Percentiles rank a stretch among this genome's conserved stretches.
phyloP scores from a whole-genome alignment of 2,329 filamentous ascomycete species.

The Epichloe gansuensis region DNA sequence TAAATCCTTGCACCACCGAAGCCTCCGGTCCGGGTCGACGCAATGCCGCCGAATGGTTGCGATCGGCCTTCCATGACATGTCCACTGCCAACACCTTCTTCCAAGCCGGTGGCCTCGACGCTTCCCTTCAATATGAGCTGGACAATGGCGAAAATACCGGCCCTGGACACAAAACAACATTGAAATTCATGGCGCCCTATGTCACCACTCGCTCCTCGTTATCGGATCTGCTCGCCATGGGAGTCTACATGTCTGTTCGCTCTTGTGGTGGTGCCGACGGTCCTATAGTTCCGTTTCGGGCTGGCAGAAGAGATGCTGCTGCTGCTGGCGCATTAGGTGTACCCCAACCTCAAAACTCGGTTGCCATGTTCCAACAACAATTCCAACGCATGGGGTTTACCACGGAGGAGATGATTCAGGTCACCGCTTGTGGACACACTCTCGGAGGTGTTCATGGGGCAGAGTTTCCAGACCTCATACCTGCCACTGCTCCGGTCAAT shows the following conservation, averaged over 20 bases:
- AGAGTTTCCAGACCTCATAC: slow-evolving; percentile 42
- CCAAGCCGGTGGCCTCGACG: slow-evolving; percentile 43
- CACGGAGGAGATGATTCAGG: slow-evolving; percentile 44
- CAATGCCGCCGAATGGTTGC: slow-evolving; percentile 50
- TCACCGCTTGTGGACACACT: slow-evolving; percentile 49
- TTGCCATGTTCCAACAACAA: slow-evolving; percentile 38
- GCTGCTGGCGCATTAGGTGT: slow-evolving; percentile 35
- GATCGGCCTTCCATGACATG: slow-evolving; percentile 51
- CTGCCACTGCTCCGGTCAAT: slow-evolving; percentile 28
- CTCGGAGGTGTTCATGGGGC: slow-evolving; percentile 45
- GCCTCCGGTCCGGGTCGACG: slow-evolving; percentile 41
- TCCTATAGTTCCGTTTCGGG: slow-evolving; percentile 32
- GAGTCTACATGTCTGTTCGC: slow-evolving; percentile 45
- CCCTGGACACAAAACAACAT: slow-evolving; percentile 39
- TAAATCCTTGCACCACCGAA: slow-evolving; percentile 44
- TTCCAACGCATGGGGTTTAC: slow-evolving; percentile 47
- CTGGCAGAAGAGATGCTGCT: slow-evolving; percentile 43
- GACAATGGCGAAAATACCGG: slow-evolving; percentile 43
- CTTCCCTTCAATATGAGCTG: slow-evolving; percentile 47
- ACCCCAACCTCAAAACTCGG: slow-evolving; percentile 44
- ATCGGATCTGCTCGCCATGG: slow-evolving; percentile 45
- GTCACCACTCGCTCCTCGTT: slow-evolving; percentile 38
- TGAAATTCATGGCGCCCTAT: slow-evolving; percentile 41
- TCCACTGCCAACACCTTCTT: slow-evolving; percentile 37
- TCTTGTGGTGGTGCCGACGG: slow-evolving; percentile 42